Evolutionary conservation across 2,329 filamentous ascomycete species (phyloP).

Genomic region (Penicillium sp.): DNA sequence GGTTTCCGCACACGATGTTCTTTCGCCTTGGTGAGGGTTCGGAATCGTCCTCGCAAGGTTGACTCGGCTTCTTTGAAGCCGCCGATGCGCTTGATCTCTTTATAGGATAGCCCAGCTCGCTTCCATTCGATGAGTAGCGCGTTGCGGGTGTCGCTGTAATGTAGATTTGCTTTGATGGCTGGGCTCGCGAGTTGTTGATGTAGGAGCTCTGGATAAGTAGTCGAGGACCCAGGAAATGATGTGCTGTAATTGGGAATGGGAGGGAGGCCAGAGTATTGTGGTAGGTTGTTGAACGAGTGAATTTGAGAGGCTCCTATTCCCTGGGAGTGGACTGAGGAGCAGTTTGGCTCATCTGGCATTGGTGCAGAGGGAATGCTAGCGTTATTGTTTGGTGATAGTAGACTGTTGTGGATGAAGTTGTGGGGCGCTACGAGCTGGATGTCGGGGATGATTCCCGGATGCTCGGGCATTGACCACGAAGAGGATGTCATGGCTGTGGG

Average conservation of each 20-base stretch:
- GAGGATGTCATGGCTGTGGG: neutral
- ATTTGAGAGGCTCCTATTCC: neutral
- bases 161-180: conserved; percentile 12
- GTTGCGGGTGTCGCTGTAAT: conserved; percentile 35
- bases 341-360: neutral
- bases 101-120: conserved; percentile 48
- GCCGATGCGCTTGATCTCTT: conserved; percentile 48
- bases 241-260: neutral
- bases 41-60: conserved; percentile 50
- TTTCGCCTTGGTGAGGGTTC: conserved; percentile 50
- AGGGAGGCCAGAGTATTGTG: neutral
- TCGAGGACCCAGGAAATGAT: neutral
- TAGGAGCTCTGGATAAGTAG: neutral
- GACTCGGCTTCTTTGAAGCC: conserved; percentile 51
- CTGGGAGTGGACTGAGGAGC: neutral
- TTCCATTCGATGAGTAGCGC: conserved; percentile 46
- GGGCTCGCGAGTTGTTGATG: neutral
- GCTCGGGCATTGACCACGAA: neutral
- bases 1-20: conserved; percentile 50
- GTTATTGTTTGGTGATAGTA: neutral
- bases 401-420: neutral
- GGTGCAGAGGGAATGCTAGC: neutral
- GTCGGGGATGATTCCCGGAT: neutral
- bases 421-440: neutral
- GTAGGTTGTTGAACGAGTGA: neutral